Base-by-base conservation (phyloP, 495 filamentous ascomycete genomes). In the Aeminium ludgeri region DNA sequence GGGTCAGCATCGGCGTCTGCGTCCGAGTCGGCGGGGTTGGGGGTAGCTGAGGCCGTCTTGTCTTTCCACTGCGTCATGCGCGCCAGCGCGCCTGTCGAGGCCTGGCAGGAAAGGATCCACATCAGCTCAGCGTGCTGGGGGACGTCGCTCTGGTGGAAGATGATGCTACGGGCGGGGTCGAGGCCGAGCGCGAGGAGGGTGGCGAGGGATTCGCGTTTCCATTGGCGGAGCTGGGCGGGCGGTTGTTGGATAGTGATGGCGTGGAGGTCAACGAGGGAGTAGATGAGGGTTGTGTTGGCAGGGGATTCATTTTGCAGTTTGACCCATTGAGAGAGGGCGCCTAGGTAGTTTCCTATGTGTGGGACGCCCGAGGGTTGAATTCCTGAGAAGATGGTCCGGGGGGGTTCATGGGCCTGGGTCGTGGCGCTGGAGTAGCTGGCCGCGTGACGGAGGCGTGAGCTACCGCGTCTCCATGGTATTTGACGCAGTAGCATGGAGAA, bases 31-130 rank as follows among this genome's bases (percentile, higher is more conserved):
- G n/a, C n/a, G n/a, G n/a, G n/a, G n/a, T n/a, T n/a, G n/a, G n/a
- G n/a, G n/a, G n/a, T n/a, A n/a, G n/a, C n/a, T n/a, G n/a, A n/a
- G n/a, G n/a, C n/a, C 3, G 48, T 51, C 48, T 51, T 51, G 19
- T 51, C 48, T 73, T 96, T 97, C 86, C 86, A 96, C 62, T 95
- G 87, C 30, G 89, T 96, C 91, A 97, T 97, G 10, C 91, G 70
- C 2, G 74, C 77, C 23, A 97, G 65, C 58, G 91, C 86, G 10
- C 91, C 89, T 62, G 82, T 86, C 3, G 76, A 81, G 20, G 91
- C 82, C 29, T 78, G 76, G 41, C 85, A 92, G 51, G 83, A 85
- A 40, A 97, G 59, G 44, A 96, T 91, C 89, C 91, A 97, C 74
- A 89, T 87, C 46, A 97, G 64, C 59, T 95, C 85, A 4, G 78